A percentile compares a stretch with the other conserved stretches of the same genome.
Evolutionary conservation across 306 rosid species (phyloP).

Genomic region (Biancaea sappan): DNA sequence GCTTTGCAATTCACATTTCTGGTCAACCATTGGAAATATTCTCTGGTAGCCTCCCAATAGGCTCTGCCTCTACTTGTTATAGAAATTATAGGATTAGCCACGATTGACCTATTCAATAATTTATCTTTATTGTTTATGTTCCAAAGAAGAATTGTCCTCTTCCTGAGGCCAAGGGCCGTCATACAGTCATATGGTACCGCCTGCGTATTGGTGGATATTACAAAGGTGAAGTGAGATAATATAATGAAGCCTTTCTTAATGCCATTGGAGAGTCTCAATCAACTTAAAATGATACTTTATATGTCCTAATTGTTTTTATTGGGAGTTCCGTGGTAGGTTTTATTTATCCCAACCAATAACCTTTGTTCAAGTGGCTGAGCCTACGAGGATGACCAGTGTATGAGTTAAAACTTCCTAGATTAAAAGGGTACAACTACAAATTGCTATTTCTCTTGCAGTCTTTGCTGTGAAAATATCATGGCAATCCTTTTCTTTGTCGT

Average conservation of each 20-base stretch:
- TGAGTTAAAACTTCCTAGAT: too few species aligned
- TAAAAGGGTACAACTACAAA: conserved; percentile 26
- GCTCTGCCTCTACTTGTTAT: not conserved
- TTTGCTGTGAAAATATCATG: conserved; percentile 5
- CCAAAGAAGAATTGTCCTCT: not conserved
- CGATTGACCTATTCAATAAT: not conserved
- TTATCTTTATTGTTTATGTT: too few species aligned
- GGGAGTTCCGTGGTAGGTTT: conserved; percentile 9
- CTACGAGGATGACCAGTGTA: conserved; percentile 33
- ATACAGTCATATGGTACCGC: not conserved
- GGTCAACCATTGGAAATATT: not conserved
- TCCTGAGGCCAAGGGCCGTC: conserved; percentile 8
- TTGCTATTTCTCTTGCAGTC: conserved; percentile 12
- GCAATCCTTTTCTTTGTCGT: not conserved
- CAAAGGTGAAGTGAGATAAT: conserved; percentile 17
- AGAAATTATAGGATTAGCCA: not conserved
- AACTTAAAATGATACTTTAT: not conserved
- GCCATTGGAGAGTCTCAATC: conserved; percentile 34
- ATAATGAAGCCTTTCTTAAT: not conserved
- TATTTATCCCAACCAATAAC: not conserved
- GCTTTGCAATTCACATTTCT: not conserved
- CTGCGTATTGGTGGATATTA: conserved; percentile 36
- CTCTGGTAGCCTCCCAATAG: not conserved
- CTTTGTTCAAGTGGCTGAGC: conserved; percentile 33
- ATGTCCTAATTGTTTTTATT: conserved; percentile 2